Evolutionary conservation across 192 early-diverging fungal genomes (phyloP).

Genomic region (Coemansia sp.): DNA sequence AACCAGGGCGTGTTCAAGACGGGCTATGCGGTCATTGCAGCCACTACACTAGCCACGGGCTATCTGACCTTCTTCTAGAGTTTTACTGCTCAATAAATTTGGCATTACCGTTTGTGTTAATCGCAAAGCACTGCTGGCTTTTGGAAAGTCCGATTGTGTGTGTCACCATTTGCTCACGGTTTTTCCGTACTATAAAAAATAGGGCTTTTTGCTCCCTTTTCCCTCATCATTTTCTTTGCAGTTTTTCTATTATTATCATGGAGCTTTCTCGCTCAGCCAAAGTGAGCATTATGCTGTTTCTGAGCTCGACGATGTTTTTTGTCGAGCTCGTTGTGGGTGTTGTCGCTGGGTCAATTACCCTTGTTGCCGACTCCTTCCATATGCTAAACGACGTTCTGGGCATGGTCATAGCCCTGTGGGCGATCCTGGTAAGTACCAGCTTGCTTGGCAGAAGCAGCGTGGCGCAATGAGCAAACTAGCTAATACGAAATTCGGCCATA

Average conservation of each 20-base stretch:
- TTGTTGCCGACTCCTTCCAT: conserved; percentile 92
- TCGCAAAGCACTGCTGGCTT: not conserved
- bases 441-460: not conserved
- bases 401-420: conserved; percentile 77
- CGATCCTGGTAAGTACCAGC: conserved; percentile 57
- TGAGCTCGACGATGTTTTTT: conserved; percentile 73
- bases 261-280: conserved; percentile 55
- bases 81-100: conserved; percentile 1
- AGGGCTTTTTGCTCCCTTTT: not conserved
- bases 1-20: conserved; percentile 79
- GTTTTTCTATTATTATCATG: conserved; percentile 8
- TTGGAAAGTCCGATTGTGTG: not conserved
- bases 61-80: conserved; percentile 57
- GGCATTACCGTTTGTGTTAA: not conserved
- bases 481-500: conserved; percentile 4
- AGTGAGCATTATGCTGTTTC: conserved; percentile 59
- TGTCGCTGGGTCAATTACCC: conserved; percentile 69
- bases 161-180: not conserved
- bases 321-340: conserved; percentile 80
- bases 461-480: not conserved
- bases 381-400: conserved; percentile 83
- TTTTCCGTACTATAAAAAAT: not conserved
- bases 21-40: conserved; percentile 73
- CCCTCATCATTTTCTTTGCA: not conserved
- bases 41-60: conserved; percentile 58